Base-by-base conservation (phyloP, 1,284 basidiomycete species). In the Xanthoconium separans region DNA sequence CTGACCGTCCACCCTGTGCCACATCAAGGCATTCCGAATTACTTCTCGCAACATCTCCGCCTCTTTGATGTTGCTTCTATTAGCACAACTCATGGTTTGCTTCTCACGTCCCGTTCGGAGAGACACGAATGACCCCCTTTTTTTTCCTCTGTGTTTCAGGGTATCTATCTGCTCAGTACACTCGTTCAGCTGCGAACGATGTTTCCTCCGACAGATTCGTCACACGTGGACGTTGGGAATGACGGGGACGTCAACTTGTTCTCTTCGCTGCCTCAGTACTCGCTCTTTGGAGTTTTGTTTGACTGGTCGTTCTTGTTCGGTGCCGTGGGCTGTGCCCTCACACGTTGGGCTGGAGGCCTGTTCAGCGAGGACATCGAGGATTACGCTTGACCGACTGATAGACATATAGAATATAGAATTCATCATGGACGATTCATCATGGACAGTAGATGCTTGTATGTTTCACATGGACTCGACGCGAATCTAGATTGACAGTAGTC, bases 61-160 rank as follows among this genome's bases (percentile, higher is more conserved):
- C 12, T 86, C 85, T 2, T 69, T 91, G 44, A 85, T 91, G 78
- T 65, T 91, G 27, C 78, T 91, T 33, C 69, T 88, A 13, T 75
- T 91, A 15, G 85, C 89, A 9, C 88, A 91, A 64, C 75, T 91
- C 42, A 90, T 91, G 88, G 89, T 88, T 62, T 30, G 77, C 64
- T 50, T 68, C 49, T 48, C 41, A 50, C 44, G 44, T 61, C 47
- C 39, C 40, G 29, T 53, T 44, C 15, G 33, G 51, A 52, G 49
- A 53, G 33, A 33, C 4, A 47, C 7, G 24, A 40, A 20, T 48
- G 13, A 34, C n/a, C 33, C 39, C 47, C 50, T 44, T 24, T 24
- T 43, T 44, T 27, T 22, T 4, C 22, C 22, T 22, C 22, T 22
- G 22, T 22, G 5, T 54, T 62, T 46, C 49, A 91, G 89, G 86